Percentiles rank a stretch among this genome's conserved stretches.
Conservation (phyloP, 345 rosid genomes). For the Abelmoschus esculentus region DNA sequence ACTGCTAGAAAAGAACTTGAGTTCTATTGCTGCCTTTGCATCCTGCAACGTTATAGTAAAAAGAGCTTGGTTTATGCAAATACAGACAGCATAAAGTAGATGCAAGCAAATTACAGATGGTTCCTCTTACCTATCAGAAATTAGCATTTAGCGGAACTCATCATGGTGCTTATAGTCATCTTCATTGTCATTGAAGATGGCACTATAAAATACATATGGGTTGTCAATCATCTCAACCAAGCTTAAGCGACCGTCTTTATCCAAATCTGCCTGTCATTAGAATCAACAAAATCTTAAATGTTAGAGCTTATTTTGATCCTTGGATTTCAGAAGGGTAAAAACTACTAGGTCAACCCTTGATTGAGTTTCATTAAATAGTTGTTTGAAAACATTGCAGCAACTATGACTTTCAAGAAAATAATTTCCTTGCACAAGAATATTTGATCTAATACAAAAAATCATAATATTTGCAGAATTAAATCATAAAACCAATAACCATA, state of each 20-base stretch:
- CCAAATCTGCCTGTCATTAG: constrained; percentile 69
- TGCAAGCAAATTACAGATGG: not conserved
- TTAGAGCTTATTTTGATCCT: not conserved
- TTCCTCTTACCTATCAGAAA: constrained; percentile 19
- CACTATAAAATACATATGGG: constrained; percentile 91
- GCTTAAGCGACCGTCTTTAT: constrained; percentile 75
- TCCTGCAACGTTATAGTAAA: constrained; percentile 3
- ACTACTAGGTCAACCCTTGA: not conserved
- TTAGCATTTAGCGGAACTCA: constrained; percentile 73
- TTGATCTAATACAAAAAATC: not conserved
- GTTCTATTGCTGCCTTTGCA: not conserved
- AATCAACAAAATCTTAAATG: constrained; percentile 6
- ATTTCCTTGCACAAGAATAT: not conserved
- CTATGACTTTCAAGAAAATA: not conserved
- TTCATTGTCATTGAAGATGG: constrained; percentile 71
- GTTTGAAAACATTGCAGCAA: not conserved
- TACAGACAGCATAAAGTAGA: not conserved
- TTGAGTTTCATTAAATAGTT: not conserved
- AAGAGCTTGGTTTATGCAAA: not conserved
- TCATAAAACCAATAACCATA: not conserved
- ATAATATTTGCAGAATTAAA: not conserved
- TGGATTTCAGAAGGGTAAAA: not conserved
- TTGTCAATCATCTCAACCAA: constrained; percentile 81
- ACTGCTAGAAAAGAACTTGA: not conserved
- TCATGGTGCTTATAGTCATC: constrained; percentile 60